A percentile compares a stretch with the other conserved stretches of the same genome.
Conservation (phyloP, 2,329 filamentous ascomycete genomes). For the Xylaria hypoxylon region DNA sequence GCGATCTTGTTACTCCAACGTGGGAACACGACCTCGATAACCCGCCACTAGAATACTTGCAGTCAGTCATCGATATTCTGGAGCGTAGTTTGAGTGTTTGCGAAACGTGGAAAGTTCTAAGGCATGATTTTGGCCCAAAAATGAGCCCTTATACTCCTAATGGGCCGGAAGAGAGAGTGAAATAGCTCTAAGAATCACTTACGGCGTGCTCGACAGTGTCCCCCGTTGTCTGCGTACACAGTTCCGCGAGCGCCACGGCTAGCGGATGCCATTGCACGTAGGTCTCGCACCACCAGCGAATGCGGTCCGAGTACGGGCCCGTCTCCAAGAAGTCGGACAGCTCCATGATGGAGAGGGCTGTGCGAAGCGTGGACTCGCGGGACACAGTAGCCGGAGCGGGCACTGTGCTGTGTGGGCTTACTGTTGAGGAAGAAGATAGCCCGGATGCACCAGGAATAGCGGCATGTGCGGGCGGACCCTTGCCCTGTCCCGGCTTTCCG, state of each 20-base stretch:
- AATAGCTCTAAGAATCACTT: slow-evolving; percentile 3
- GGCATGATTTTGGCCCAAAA: background rate
- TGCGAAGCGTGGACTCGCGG: slow-evolving; percentile 59
- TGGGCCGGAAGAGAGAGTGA: background rate
- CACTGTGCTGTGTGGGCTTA: background rate
- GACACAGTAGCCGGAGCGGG: slow-evolving; percentile 38
- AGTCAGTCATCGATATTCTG: slow-evolving; percentile 5
- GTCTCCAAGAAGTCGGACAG: slow-evolving; percentile 49
- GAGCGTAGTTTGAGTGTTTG: background rate
- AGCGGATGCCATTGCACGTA: slow-evolving; percentile 68
- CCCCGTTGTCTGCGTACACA: slow-evolving; percentile 61
- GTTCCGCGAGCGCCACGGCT: slow-evolving; percentile 63
- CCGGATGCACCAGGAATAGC: background rate
- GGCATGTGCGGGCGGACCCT: slow-evolving; percentile 25
- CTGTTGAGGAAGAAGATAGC: background rate
- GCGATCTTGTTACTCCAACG: slow-evolving; percentile 60
- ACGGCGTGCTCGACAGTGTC: slow-evolving; percentile 59
- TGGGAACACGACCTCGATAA: slow-evolving; percentile 60
- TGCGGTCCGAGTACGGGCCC: slow-evolving; percentile 54
- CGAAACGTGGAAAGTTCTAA: background rate
- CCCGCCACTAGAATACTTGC: slow-evolving; percentile 53
- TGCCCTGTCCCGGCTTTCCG: background rate
- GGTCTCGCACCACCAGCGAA: slow-evolving; percentile 61
- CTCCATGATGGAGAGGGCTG: slow-evolving; percentile 61
- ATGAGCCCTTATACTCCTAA: background rate